phyloP scores from a whole-genome alignment of 768 basidiomycete genomes.

The Floccularia luteovirens region DNA sequence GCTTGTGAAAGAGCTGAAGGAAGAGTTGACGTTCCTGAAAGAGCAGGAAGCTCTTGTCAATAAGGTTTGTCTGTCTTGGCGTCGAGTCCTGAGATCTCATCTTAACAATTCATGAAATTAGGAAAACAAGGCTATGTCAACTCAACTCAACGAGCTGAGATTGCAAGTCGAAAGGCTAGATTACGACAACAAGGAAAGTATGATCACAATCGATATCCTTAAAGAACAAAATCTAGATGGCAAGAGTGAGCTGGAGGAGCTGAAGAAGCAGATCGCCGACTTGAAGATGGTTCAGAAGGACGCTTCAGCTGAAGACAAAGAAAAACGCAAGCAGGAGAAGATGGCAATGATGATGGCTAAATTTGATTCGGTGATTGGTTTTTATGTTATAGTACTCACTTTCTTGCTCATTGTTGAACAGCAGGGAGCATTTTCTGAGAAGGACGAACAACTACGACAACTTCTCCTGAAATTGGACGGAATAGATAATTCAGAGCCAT shows the following conservation, averaged over 20 bases:
- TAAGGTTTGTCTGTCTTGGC: constrained; percentile 39
- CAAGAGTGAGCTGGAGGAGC: constrained; percentile 81
- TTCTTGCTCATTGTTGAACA: constrained; percentile 19
- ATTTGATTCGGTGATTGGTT: constrained; percentile 76
- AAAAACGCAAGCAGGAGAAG: constrained; percentile 98
- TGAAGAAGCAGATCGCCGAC: constrained; percentile 72
- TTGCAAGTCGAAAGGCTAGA: constrained; percentile 87
- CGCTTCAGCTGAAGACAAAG: constrained; percentile 89
- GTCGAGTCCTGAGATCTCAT: background rate
- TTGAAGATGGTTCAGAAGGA: constrained; percentile 79
- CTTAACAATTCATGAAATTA: constrained; percentile 15
- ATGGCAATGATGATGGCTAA: constrained; percentile 99
- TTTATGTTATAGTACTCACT: constrained; percentile 1
- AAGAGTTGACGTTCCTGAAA: constrained; percentile 85
- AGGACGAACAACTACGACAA: constrained; percentile 86
- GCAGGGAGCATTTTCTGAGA: constrained; percentile 94
- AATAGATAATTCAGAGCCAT: constrained; percentile 58
- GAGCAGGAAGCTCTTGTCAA: constrained; percentile 80
- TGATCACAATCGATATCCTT: constrained; percentile 89
- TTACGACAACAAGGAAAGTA: constrained; percentile 93
- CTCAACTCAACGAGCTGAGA: constrained; percentile 87
- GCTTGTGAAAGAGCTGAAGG: constrained; percentile 78
- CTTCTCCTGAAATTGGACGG: constrained; percentile 79
- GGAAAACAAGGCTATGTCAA: constrained; percentile 94
- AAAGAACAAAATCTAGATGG: constrained; percentile 91